Evolutionary conservation across 1,284 basidiomycete genomes (phyloP).

Genomic region (Ceratobasidium sp.): DNA sequence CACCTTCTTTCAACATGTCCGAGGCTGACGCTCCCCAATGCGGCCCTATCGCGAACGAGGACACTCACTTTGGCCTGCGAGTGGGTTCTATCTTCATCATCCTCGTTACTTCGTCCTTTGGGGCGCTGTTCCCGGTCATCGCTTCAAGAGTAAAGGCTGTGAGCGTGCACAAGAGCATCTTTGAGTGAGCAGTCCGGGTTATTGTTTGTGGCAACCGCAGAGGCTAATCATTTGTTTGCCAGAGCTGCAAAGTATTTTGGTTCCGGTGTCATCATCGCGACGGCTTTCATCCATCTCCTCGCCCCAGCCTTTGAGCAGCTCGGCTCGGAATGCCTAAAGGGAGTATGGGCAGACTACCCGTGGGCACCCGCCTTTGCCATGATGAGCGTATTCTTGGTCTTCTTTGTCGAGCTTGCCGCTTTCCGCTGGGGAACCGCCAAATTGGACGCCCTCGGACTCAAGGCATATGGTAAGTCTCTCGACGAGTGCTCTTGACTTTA

Average conservation of each 20-base stretch:
- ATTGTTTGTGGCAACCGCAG: conserved; percentile 15
- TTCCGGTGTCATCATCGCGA: conserved; percentile 93
- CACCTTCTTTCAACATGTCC: not conserved
- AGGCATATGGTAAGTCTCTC: conserved; percentile 43
- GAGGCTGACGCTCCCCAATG: conserved; percentile 26
- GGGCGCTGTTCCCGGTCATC: conserved; percentile 86
- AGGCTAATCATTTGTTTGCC: conserved; percentile 47
- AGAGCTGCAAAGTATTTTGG: conserved; percentile 96
- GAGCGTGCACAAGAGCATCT: conserved; percentile 70
- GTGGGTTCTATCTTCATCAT: conserved; percentile 92
- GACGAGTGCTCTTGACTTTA: not conserved
- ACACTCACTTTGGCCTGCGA: conserved; percentile 58
- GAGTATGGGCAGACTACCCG: conserved; percentile 78
- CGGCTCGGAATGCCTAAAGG: conserved; percentile 73
- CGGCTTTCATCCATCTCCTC: conserved; percentile 89
- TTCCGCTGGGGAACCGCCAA: conserved; percentile 81
- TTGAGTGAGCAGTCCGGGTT: conserved; percentile 68
- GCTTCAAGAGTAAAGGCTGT: conserved; percentile 69
- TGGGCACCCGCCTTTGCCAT: conserved; percentile 85
- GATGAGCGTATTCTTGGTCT: conserved; percentile 82
- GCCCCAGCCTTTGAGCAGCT: conserved; percentile 79
- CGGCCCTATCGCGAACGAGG: conserved; percentile 36
- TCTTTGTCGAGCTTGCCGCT: conserved; percentile 85
- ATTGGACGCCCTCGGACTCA: conserved; percentile 55
- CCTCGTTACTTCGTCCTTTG: conserved; percentile 70